Base-by-base conservation (phyloP, 2,329 filamentous ascomycete species). In the Epicoccum nigrum region DNA sequence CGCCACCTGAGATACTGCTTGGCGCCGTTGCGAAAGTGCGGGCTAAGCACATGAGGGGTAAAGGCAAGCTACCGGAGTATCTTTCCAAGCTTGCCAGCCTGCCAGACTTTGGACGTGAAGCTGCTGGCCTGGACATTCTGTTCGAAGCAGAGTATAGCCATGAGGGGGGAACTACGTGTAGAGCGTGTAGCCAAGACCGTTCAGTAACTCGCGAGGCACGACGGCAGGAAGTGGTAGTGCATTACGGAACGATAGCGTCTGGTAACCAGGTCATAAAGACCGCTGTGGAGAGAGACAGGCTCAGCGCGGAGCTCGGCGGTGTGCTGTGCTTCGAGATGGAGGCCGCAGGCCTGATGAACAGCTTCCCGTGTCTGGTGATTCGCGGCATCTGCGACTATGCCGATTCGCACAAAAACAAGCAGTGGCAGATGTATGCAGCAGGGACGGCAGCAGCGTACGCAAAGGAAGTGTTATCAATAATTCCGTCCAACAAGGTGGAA, bases 1-100 rank as follows among this genome's bases (percentile, higher is more conserved):
- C 52, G 3, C 52, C 47, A 33, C 56, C 48, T 9, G 35, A 7
- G 21, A 45, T 55, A 13, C 45, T 61, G 34, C 44, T 61, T 1
- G 31, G 30, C 13, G 56, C 58, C 4, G 39, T 59, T 3, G 15
- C 41, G 4, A 56, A 43, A 31, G 31, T 56, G 33, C 27, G 27
- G 45, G 33, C 54, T 21, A 42, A 21, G 27, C 27, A 32, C 9
- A 32, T 42, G 2, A 42, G 39, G 11, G 41, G 31, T 6, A 43
- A 31, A 27, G 12, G 35, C 21, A 35, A 7, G 9, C 41, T 50
- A 12, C 3, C n/a, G 0, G 32, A 46, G 38, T 35, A 47, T n/a
- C 8, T 40, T 12, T 45, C 41, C 19, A 44, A 51, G 25, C 40
- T 51, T 19, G 19, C 30, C 9, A 20, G 23, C 13, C n/a, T 45